Percentiles rank a stretch among this genome's conserved stretches.
phyloP scores from a whole-genome alignment of 805 yeast genomes.

The Scheffersomyces stipitis region DNA sequence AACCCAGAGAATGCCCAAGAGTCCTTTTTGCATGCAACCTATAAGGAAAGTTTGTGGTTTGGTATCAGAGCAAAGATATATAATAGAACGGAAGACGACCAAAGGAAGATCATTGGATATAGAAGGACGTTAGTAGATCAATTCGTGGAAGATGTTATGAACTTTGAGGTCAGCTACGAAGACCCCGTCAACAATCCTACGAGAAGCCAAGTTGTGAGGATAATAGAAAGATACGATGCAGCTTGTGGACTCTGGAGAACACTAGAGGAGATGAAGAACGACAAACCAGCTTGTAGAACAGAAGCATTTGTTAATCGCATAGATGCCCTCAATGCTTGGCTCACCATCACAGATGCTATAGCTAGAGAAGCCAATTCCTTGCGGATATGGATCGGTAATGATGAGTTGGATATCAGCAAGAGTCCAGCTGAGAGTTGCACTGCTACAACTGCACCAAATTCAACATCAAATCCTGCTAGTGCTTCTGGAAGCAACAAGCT shows the following conservation, averaged over 20 bases:
- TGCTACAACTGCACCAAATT: slow-evolving; percentile 7
- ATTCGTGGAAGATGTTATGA: slow-evolving; percentile 64
- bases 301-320: slow-evolving; percentile 63
- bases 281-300: slow-evolving; percentile 68
- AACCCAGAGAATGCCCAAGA: slow-evolving; percentile 42
- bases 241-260: slow-evolving; percentile 81
- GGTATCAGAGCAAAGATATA: slow-evolving; percentile 80
- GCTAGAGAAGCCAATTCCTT: slow-evolving; percentile 60
- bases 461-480: slow-evolving; percentile 12
- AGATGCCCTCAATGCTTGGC: slow-evolving; percentile 84
- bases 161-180: slow-evolving; percentile 56
- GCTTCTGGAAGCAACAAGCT: slow-evolving; percentile 7
- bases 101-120: slow-evolving; percentile 64
- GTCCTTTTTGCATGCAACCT: slow-evolving; percentile 50
- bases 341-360: slow-evolving; percentile 68
- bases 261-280: slow-evolving; percentile 70
- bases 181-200: slow-evolving; percentile 28
- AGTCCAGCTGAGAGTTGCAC: slow-evolving; percentile 22
- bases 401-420: slow-evolving; percentile 63
- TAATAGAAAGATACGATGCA: slow-evolving; percentile 61
- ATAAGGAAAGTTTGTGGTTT: slow-evolving; percentile 79
- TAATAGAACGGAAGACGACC: slow-evolving; percentile 80
- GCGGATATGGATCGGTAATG: slow-evolving; percentile 81
- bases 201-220: slow-evolving; percentile 48
- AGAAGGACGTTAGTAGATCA: slow-evolving; percentile 72